phyloP scores from a whole-genome alignment of 2,329 filamentous ascomycete genomes.

The Berkeleyomyces basicola region DNA sequence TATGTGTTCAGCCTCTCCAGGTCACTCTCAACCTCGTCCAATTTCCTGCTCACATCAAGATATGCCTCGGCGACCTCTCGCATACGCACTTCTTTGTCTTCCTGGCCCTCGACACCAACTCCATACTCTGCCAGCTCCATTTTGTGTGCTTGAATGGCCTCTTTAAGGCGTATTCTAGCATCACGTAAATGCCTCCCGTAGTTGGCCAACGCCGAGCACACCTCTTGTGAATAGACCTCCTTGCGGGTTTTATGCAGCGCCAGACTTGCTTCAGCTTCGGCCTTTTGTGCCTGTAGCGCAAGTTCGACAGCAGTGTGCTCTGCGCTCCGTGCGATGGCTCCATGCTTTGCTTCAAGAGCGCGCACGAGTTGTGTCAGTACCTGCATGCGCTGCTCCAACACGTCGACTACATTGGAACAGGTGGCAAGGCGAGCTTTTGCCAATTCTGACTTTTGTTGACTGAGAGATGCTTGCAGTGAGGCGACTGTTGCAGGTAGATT shows the following conservation, averaged over 20 bases:
- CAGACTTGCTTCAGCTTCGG: constrained; percentile 24
- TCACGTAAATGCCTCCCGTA: constrained; percentile 35
- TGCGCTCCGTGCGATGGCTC: constrained; percentile 32
- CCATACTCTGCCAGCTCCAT: constrained; percentile 35
- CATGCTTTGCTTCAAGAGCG: constrained; percentile 38
- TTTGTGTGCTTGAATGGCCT: constrained; percentile 26
- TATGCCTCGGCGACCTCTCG: constrained; percentile 37
- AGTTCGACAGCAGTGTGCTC: constrained; percentile 33
- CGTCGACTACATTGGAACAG: constrained; percentile 15
- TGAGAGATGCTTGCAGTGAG: constrained; percentile 22
- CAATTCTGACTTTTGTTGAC: constrained; percentile 21
- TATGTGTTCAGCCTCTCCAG: constrained; percentile 22
- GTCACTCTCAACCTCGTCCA: constrained; percentile 34
- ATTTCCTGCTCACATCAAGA: constrained; percentile 31
- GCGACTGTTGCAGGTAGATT: constrained; percentile 27
- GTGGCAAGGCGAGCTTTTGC: constrained; percentile 24
- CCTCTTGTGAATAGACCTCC: constrained; percentile 31
- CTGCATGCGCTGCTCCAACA: constrained; percentile 24
- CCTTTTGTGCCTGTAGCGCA: constrained; percentile 27
- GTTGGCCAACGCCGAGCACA: constrained; percentile 26
- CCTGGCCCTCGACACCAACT: constrained; percentile 23
- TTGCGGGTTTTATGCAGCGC: constrained; percentile 22
- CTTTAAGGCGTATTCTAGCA: constrained; percentile 28
- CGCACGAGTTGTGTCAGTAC: constrained; percentile 29
- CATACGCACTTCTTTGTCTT: constrained; percentile 32